phyloP scores from a whole-genome alignment of 441 rosid genomes.

The Mallotus japonicus region DNA sequence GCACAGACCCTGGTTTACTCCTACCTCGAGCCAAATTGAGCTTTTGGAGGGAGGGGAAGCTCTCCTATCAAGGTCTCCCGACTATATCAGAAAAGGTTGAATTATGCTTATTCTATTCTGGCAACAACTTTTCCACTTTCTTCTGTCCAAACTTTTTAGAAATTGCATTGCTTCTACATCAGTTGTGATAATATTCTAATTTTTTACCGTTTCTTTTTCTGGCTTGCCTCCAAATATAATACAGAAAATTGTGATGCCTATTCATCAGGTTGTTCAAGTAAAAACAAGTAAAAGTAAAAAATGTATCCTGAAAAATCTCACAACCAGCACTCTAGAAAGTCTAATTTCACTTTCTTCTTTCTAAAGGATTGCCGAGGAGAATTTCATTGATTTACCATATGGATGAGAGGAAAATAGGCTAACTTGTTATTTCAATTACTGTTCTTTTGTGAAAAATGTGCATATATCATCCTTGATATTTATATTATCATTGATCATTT shows the following conservation, averaged over 20 bases:
- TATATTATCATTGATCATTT: neutral
- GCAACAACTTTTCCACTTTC: neutral
- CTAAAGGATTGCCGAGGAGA: neutral
- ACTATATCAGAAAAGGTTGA: slow-evolving; percentile 58
- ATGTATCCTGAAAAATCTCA: neutral
- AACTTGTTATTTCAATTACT: neutral
- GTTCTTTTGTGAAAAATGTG: neutral
- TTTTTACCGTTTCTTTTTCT: neutral
- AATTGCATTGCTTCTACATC: neutral
- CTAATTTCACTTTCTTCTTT: neutral
- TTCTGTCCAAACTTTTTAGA: neutral
- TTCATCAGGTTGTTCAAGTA: neutral
- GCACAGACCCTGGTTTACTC: slow-evolving; percentile 64
- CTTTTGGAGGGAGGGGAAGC: slow-evolving; percentile 70
- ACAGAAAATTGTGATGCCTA: neutral
- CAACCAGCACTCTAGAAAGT: neutral
- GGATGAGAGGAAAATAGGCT: neutral
- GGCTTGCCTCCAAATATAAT: neutral
- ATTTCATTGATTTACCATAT: neutral
- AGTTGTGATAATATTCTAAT: neutral
- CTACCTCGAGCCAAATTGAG: slow-evolving; percentile 73
- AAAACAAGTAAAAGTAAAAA: neutral
- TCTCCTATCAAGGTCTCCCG: slow-evolving; percentile 52
- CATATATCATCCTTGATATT: neutral
- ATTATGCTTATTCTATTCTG: slow-evolving; percentile 11